Base-by-base conservation (phyloP, 805 yeast genomes). In the Ogataea neopini region DNA sequence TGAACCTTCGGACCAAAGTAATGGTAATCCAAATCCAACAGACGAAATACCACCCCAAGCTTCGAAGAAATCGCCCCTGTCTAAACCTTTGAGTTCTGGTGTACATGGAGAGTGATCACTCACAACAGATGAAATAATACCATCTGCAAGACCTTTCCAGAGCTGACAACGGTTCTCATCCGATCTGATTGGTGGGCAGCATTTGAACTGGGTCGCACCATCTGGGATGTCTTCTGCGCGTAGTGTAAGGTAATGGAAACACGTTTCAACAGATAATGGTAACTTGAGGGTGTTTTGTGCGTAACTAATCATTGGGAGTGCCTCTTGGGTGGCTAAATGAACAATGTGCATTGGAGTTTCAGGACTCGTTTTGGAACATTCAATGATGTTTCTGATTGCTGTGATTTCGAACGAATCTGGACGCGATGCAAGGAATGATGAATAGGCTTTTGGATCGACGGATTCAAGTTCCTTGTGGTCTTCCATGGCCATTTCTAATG, bases 1-100 rank as follows among this genome's bases (percentile, higher is more conserved):
- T 40, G 73, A 54, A 9, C 87, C 90, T 58, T 85, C 89, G 1
- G 96, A 88, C 75, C 80, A 85, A 43, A 91, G 67, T 33, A 90
- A 76, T 0, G 96, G 87, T 40, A 91, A 73, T 0, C 97, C 97
- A 34, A 92, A 79, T 0, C 98, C 98, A 26, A 91, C 95, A 1
- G 96, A 87, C 1, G 96, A 77, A 34, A 91, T 89, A 8, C 98
- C 98, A 29, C 97, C 98, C 98, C 98, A 91, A 2, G 97, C 96
- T 29, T 83, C 78, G 57, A 91, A 81, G 64, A 91, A 91, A 63
- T 91, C 96, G 34, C 97, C 97, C 50, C 80, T 74, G 9, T 81
- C 84, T 44, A 89, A 72, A 18, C 88, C 86, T 67, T 91, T 91
- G 60, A 91, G 73, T 50, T 88, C 88, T 0, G 97, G 96, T 0